Conservation (phyloP, 352 stramenopile genomes). For the Globisporangium viniferum region DNA sequence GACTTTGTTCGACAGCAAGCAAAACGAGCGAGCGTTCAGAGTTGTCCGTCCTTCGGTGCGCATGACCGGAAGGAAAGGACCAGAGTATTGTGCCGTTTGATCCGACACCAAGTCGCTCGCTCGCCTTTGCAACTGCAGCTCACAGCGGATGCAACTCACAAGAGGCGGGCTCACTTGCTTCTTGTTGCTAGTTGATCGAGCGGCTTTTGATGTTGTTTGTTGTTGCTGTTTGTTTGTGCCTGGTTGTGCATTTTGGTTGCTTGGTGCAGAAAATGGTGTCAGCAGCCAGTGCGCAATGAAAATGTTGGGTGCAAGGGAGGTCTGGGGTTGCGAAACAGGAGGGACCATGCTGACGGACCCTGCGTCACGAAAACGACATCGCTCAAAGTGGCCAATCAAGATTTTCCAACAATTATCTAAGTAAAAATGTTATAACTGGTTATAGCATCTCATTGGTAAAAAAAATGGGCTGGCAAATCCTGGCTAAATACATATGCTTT, state of each 20-base stretch:
- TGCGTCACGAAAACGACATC: background rate
- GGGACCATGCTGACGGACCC: constrained; percentile 5
- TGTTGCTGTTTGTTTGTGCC: background rate
- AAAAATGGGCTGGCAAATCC: background rate
- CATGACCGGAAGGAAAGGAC: background rate
- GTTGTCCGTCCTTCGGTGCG: background rate
- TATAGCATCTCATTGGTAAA: background rate
- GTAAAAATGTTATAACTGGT: background rate
- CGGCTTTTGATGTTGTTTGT: background rate
- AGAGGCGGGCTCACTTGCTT: background rate
- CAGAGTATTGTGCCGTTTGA: background rate
- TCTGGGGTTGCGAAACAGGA: background rate
- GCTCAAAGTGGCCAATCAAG: background rate
- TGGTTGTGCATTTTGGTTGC: background rate
- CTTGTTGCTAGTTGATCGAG: background rate
- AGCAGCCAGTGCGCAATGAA: background rate
- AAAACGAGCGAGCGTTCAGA: background rate
- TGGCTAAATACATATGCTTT: background rate
- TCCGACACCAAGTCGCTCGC: background rate
- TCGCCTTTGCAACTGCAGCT: background rate
- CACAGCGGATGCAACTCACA: background rate
- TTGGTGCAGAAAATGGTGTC: background rate
- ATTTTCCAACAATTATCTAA: background rate
- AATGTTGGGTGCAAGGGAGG: background rate
- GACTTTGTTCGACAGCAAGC: background rate